These are phyloP conservation scores for Globisporangium ultimum DNA, from an alignment of 352 stramenopile genomes.

Conservation along the genomic window DNA sequence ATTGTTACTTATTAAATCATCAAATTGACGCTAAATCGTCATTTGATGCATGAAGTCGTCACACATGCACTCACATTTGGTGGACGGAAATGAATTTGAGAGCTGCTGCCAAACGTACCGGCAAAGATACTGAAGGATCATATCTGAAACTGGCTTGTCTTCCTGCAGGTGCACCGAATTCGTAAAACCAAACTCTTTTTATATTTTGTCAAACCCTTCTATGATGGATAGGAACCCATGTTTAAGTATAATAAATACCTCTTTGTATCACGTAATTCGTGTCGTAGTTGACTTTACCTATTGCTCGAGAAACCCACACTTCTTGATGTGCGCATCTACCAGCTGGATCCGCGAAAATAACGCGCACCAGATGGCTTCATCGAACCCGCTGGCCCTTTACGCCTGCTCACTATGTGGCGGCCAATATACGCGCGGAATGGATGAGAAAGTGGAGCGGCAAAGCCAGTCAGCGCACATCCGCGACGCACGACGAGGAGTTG, in stretches of 20 bases:
- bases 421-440: neutral
- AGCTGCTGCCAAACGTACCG: no score
- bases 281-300: neutral
- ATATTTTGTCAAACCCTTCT: neutral
- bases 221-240: no score
- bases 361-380: neutral
- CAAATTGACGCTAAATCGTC: neutral
- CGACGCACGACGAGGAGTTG: neutral
- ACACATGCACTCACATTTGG: no score
- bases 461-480: slow-evolving; percentile 3
- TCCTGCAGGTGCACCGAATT: no score
- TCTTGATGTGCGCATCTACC: slow-evolving; percentile 1
- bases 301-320: neutral
- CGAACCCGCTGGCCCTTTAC: slow-evolving; percentile 10
- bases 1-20: no score
- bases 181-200: no score
- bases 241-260: neutral
- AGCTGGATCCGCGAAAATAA: slow-evolving; percentile 11
- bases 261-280: neutral
- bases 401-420: neutral
- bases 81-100: no score
- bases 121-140: slow-evolving; percentile 4
- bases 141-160: slow-evolving; percentile 3
- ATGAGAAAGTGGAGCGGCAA: neutral
- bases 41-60: neutral